These are phyloP conservation scores for Plasmodium malariae DNA, from an alignment of 169 alveolate species.

Conservation along the genomic window DNA sequence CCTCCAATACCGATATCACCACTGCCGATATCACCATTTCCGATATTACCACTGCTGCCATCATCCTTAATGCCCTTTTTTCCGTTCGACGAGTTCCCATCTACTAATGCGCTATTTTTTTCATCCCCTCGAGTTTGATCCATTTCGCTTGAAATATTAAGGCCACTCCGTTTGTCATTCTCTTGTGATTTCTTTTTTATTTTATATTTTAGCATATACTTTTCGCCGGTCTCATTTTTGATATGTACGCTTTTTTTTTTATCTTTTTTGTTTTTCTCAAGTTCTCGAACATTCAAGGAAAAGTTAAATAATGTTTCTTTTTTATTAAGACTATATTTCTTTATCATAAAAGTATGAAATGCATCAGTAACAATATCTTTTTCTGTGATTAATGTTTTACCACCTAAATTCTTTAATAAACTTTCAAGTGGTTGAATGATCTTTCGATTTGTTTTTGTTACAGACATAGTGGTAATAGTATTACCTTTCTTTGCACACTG, in stretches of 20 bases:
- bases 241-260: not conserved
- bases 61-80: too few species aligned
- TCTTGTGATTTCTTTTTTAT: slow-evolving; percentile 10
- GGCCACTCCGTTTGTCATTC: not conserved
- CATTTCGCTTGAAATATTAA: not conserved
- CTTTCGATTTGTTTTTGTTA: slow-evolving; percentile 18
- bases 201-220: slow-evolving; percentile 47
- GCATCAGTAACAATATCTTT: slow-evolving; percentile 62
- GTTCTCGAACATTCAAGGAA: slow-evolving; percentile 45
- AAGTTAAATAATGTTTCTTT: slow-evolving; percentile 67
- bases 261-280: slow-evolving; percentile 17
- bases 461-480: not conserved
- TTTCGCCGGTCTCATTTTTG: slow-evolving; percentile 7
- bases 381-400: slow-evolving; percentile 57
- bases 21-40: not conserved
- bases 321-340: slow-evolving; percentile 29
- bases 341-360: slow-evolving; percentile 52
- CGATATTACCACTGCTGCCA: too few species aligned
- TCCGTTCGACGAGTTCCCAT: too few species aligned
- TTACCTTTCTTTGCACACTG: slow-evolving; percentile 35
- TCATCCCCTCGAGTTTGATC: too few species aligned
- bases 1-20: not conserved
- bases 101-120: too few species aligned
- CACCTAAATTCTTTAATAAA: slow-evolving; percentile 28
- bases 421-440: slow-evolving; percentile 41